A percentile compares a stretch with the other conserved stretches of the same genome.
These are phyloP conservation scores for Pestalotiopsis sp. DNA, from an alignment of 2,329 filamentous ascomycete genomes.

Conservation along the genomic window DNA sequence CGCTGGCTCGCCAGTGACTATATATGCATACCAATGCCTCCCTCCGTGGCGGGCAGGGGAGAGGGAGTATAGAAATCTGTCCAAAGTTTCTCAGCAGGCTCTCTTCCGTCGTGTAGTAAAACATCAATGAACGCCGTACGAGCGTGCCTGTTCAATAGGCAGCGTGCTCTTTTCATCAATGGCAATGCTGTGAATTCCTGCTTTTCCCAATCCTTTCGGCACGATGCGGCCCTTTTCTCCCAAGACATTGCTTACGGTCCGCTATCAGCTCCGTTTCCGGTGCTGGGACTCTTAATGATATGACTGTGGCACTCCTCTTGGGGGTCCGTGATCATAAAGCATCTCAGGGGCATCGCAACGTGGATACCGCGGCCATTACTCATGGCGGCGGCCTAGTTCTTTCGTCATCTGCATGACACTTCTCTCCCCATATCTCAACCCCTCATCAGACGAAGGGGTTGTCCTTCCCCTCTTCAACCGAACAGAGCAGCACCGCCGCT, in stretches of 20 bases:
- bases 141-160: background rate
- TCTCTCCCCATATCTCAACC: background rate
- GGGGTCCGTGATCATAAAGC: background rate
- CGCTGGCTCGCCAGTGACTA: background rate
- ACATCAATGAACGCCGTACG: constrained; percentile 4
- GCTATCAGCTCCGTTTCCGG: background rate
- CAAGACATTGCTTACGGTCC: background rate
- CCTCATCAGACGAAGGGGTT: background rate
- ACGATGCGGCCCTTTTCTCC: background rate
- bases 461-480: constrained; percentile 36
- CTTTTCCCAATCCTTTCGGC: constrained; percentile 1
- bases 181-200: background rate
- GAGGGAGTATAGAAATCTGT: background rate
- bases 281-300: background rate
- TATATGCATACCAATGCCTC: background rate
- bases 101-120: background rate
- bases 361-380: background rate
- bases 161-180: background rate
- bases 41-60: background rate
- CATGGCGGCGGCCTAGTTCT: background rate
- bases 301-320: background rate
- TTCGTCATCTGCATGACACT: background rate
- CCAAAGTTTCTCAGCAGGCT: background rate
- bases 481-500: constrained; percentile 77
- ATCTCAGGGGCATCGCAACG: constrained; percentile 3